Evolutionary conservation across 371 early-diverging fungal genomes (phyloP).

Genomic region (Mucor circinelloides): DNA sequence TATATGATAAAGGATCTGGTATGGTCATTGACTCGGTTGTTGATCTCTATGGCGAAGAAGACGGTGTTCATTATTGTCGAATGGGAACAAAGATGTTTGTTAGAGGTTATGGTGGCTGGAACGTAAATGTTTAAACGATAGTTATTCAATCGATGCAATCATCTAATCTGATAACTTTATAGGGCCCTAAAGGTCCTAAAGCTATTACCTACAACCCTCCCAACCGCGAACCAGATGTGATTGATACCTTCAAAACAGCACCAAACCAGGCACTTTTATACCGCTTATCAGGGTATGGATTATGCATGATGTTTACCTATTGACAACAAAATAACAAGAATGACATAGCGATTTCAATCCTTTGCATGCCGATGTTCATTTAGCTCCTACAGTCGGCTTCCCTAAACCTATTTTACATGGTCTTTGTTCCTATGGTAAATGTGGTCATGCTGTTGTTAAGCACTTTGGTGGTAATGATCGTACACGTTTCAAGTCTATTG

Average conservation of each 20-base stretch:
- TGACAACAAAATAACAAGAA: neutral
- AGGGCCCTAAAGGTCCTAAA: constrained; percentile 57
- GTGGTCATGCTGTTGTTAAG: constrained; percentile 60
- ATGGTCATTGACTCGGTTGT: constrained; percentile 67
- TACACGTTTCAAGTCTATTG: constrained; percentile 56
- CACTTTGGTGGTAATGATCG: constrained; percentile 56
- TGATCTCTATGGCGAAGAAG: constrained; percentile 57
- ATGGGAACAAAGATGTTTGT: constrained; percentile 55
- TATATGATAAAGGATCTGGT: constrained; percentile 69
- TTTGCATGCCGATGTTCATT: constrained; percentile 62
- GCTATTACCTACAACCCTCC: constrained; percentile 39
- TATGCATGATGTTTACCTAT: neutral
- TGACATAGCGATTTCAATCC: constrained; percentile 68
- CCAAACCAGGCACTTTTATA: constrained; percentile 66
- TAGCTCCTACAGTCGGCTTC: constrained; percentile 67
- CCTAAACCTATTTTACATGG: constrained; percentile 70
- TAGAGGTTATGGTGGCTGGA: constrained; percentile 62
- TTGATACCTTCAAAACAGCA: constrained; percentile 42
- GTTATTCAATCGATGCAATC: neutral
- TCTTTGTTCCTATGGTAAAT: constrained; percentile 67
- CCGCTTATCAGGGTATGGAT: constrained; percentile 51
- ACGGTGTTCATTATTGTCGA: constrained; percentile 47
- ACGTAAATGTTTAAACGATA: constrained; percentile 25
- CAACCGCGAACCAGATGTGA: constrained; percentile 56
- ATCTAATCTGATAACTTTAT: neutral